Evolutionary conservation across 192 early-diverging fungal genomes (phyloP).

Genomic region (Podila epicladia): DNA sequence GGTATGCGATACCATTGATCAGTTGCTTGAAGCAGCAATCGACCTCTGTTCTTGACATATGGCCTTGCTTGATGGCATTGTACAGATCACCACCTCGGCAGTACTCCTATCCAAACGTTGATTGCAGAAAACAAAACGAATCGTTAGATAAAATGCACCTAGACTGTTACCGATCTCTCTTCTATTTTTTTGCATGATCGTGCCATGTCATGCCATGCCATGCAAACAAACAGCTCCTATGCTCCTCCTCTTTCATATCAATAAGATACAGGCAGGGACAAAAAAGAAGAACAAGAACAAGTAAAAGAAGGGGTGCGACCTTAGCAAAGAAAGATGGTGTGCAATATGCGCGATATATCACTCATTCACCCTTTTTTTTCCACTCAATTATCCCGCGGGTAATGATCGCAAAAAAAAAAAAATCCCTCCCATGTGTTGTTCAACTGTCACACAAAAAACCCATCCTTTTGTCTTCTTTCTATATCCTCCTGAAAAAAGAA

Average conservation of each 20-base stretch:
- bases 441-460: neutral
- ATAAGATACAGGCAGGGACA: neutral
- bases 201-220: neutral
- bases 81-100: constrained; percentile 94
- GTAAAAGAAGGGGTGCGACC: neutral
- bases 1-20: constrained; percentile 85
- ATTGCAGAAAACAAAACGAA: neutral
- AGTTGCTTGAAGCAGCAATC: constrained; percentile 96
- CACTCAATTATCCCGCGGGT: neutral
- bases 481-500: too few species aligned
- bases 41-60: constrained; percentile 81
- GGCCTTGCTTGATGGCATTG: constrained; percentile 75
- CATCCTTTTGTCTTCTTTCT: too few species aligned
- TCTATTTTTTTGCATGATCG: neutral
- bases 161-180: neutral
- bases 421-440: neutral
- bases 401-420: neutral
- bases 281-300: neutral
- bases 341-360: neutral
- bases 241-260: neutral
- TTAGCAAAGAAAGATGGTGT: too few species aligned
- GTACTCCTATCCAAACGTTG: constrained; percentile 66
- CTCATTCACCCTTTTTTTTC: neutral
- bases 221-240: neutral
- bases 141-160: neutral